Evolutionary conservation across 169 alveolate species (phyloP).

Genomic region (Cryptosporidium viatorum): DNA sequence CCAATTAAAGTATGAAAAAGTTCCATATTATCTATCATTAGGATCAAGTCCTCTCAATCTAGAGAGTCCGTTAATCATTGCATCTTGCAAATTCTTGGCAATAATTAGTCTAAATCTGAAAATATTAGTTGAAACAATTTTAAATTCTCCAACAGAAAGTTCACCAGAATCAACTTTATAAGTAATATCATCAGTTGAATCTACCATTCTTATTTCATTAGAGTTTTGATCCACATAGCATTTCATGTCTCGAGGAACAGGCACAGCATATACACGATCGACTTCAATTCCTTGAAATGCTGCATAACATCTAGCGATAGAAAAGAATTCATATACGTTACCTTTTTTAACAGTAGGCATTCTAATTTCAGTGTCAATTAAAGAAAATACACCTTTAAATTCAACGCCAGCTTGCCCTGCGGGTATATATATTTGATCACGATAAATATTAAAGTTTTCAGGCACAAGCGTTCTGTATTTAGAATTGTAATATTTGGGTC

Average conservation of each 20-base stretch:
- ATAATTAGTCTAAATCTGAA: neutral
- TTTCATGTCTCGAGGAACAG: neutral
- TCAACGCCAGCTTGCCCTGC: neutral
- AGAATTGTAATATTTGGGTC: neutral
- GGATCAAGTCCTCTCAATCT: neutral
- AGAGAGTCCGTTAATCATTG: neutral
- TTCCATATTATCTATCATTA: neutral
- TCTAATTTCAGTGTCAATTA: neutral
- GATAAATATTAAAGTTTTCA: neutral
- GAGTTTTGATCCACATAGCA: neutral
- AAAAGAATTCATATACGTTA: neutral
- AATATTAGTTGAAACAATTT: neutral
- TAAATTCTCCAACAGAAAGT: neutral
- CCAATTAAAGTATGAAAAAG: neutral
- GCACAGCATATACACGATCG: neutral
- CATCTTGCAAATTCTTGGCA: neutral
- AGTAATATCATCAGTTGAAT: neutral
- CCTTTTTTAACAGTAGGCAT: neutral
- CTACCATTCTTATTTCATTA: neutral
- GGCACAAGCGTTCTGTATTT: neutral
- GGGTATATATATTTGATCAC: neutral
- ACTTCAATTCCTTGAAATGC: neutral
- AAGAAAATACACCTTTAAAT: neutral
- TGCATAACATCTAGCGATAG: neutral
- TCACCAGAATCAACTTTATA: neutral